These are phyloP conservation scores for Brettanomyces bruxellensis DNA, from an alignment of 805 yeast species.

Conservation along the genomic window DNA sequence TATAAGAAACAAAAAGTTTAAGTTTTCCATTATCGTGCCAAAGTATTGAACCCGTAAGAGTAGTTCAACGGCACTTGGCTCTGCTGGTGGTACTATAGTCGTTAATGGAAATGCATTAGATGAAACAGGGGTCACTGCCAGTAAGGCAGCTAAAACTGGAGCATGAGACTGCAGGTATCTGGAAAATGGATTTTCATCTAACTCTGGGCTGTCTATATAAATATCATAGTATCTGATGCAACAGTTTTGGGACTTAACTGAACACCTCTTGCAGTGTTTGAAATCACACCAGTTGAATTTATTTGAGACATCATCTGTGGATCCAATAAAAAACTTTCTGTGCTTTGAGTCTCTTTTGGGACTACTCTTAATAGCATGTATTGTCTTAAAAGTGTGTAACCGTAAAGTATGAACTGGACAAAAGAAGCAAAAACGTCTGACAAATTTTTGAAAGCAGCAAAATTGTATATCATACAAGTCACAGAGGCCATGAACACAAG, in stretches of 20 bases:
- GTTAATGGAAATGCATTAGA: constrained; percentile 13
- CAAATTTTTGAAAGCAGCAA: neutral
- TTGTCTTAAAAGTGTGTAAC: neutral
- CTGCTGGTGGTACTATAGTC: neutral
- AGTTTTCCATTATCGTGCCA: too few relatives aligned
- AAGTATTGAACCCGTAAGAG: too few relatives aligned
- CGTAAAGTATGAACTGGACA: neutral
- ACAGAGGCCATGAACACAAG: neutral
- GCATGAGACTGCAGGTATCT: constrained; percentile 10
- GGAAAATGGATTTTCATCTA: neutral
- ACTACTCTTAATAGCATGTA: too few relatives aligned
- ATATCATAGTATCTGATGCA: constrained; percentile 3
- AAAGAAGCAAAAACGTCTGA: neutral
- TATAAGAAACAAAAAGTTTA: neutral
- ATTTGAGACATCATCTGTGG: too few relatives aligned
- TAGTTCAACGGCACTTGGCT: neutral
- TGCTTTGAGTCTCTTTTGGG: too few relatives aligned
- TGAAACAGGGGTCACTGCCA: constrained; percentile 22
- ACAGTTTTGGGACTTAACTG: neutral
- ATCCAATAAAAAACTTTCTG: too few relatives aligned
- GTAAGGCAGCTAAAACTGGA: constrained; percentile 23
- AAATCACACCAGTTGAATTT: too few relatives aligned
- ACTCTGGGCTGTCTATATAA: neutral
- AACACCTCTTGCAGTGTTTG: too few relatives aligned
- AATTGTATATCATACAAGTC: neutral